Conservation (phyloP, 2,329 filamentous ascomycete species). For the Saccharata proteae region DNA sequence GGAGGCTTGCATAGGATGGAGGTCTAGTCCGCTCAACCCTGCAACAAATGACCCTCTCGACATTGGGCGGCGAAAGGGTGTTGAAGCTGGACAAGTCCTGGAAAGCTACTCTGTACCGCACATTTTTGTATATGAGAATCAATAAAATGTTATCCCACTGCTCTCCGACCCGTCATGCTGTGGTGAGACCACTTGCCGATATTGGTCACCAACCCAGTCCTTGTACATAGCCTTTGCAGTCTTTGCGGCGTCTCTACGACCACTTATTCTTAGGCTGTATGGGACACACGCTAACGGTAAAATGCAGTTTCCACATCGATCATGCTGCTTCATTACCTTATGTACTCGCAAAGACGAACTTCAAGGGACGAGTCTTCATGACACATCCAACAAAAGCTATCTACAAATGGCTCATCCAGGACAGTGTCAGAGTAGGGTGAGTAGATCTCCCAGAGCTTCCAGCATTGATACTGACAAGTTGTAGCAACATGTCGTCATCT, state of each 20-base stretch:
- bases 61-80: too few species aligned
- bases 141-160: conserved; percentile 8
- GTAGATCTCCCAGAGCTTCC: too few species aligned
- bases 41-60: too few species aligned
- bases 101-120: conserved; percentile 6
- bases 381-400: conserved; percentile 98
- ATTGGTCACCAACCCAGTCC: conserved; percentile 4
- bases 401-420: conserved; percentile 98
- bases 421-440: conserved; percentile 89
- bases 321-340: conserved; percentile 98
- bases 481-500: conserved; percentile 52
- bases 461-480: too few species aligned
- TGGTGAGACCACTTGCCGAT: conserved; percentile 5
- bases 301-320: conserved; percentile 82
- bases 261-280: background rate
- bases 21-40: too few species aligned
- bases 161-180: conserved; percentile 7
- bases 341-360: conserved; percentile 95
- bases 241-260: background rate
- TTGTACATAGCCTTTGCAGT: conserved; percentile 6
- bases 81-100: too few species aligned
- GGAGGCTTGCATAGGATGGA: too few species aligned
- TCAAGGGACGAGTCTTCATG: conserved; percentile 95
- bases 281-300: conserved; percentile 2
- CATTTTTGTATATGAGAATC: conserved; percentile 11